Percentiles rank a stretch among this genome's conserved stretches.
Evolutionary conservation across 805 yeast genomes (phyloP).

Genomic region (Metschnikowia sp.): DNA sequence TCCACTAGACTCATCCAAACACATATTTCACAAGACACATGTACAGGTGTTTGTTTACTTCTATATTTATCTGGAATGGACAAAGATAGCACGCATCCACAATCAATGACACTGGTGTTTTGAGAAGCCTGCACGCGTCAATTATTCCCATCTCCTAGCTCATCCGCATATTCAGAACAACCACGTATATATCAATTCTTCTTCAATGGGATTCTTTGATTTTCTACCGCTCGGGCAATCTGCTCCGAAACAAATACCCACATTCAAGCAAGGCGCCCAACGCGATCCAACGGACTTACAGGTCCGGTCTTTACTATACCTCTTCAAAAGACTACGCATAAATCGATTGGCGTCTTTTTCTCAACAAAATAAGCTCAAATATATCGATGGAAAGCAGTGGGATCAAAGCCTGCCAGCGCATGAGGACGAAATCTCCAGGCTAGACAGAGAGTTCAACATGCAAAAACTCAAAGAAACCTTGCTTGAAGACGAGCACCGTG

Average conservation of each 20-base stretch:
- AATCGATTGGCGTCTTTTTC: conserved; percentile 43
- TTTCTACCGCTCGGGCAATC: conserved; percentile 5
- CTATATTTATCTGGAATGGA: too few relatives aligned
- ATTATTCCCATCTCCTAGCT: not conserved
- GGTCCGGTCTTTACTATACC: conserved; percentile 54
- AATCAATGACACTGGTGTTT: too few relatives aligned
- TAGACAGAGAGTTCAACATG: conserved; percentile 56
- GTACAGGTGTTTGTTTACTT: too few relatives aligned
- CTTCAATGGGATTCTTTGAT: conserved; percentile 10
- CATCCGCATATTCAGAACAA: not conserved
- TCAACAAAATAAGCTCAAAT: conserved; percentile 19
- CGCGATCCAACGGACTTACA: conserved; percentile 51
- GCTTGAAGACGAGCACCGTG: conserved; percentile 58
- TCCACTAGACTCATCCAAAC: not conserved
- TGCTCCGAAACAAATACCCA: not conserved
- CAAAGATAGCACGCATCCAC: too few relatives aligned
- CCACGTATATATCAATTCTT: not conserved
- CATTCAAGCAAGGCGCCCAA: conserved; percentile 1
- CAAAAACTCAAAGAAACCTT: conserved; percentile 40
- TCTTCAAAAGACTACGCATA: conserved; percentile 51
- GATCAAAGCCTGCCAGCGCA: conserved; percentile 14
- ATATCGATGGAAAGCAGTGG: conserved; percentile 11
- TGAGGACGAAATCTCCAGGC: conserved; percentile 24
- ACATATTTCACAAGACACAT: not conserved
- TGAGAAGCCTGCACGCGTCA: not conserved